Evolutionary conservation across 2,329 filamentous ascomycete genomes (phyloP), one percentile per base, ranked within the genome.

Genomic region (Diplocarpon rosae): DNA sequence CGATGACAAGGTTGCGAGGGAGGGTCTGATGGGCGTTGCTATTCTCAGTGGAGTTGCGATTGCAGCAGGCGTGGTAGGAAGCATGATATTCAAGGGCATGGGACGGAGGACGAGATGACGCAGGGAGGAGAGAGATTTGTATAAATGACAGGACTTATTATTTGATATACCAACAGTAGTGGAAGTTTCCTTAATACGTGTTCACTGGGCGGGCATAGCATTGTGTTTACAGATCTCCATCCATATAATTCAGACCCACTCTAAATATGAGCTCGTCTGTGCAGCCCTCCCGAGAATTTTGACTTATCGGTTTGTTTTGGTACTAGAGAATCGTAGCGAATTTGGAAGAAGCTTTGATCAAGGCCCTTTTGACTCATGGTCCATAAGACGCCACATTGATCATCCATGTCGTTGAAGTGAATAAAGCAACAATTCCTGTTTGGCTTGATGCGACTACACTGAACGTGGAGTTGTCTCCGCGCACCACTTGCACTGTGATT

Each of bases 1-100:
- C 59, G 90, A 98, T 64, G 90, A 96, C 62, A 93, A 89, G 69
- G 92, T 98, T 49, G 84, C 88, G 45, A 93, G 83, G 70, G 92
- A 98, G 67, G 92, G 92, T 0, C 65, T 98, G 51, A 76, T 96
- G 69, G 92, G 92, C 36, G 88, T 95, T 46, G 92, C 92, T 35
- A 96, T 98, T 62, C 78, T 96, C 35, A 90, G 90, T 50, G 90
- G 92, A 28, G 76, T 96, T 45, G 89, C 90, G 43, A 82, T 96
- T 50, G 90, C 86, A 2, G 92, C 89, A 2, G 92, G 90, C n/a
- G 80, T 95, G 13, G 80, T 96, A 13, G 92, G 90, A 29, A 88
- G 87, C 12, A 77, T 96, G 59, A 64, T 98, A 52, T 75, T 96
- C 62, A 83, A 78, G 65, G 85, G 87, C 51, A 66, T 83, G 49